These are phyloP conservation scores for Fusarium phyllophilum DNA, from an alignment of 2,329 filamentous ascomycete species.

Conservation along the genomic window DNA sequence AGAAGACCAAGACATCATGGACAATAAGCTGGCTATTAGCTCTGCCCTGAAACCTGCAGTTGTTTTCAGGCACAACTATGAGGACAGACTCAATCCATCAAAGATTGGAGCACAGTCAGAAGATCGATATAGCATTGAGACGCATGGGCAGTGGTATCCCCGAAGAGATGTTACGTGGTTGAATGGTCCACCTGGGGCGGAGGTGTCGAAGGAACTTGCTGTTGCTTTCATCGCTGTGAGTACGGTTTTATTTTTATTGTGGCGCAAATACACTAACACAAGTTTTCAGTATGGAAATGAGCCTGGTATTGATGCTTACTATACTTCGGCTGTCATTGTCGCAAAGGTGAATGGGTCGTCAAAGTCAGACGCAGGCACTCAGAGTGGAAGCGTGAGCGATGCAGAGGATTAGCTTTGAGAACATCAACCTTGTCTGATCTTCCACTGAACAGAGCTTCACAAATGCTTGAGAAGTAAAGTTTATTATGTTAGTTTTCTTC, in stretches of 20 bases:
- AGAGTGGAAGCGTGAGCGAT: neutral
- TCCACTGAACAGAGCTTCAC: rapidly evolving
- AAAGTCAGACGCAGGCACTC: rapidly evolving
- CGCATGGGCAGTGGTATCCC: neutral
- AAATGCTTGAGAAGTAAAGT: rapidly evolving
- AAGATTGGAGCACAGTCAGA: neutral
- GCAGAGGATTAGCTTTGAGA: neutral
- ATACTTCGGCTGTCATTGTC: constrained; percentile 18
- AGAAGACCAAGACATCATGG: neutral
- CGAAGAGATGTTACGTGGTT: constrained; percentile 11
- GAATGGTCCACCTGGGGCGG: neutral
- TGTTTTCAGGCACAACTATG: neutral
- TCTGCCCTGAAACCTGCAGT: neutral
- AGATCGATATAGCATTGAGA: neutral
- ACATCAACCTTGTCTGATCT: rapidly evolving
- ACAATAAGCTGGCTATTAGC: neutral
- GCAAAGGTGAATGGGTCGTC: neutral
- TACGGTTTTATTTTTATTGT: neutral
- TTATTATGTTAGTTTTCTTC: neutral
- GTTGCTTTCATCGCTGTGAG: constrained; percentile 1
- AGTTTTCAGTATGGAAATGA: constrained; percentile 2
- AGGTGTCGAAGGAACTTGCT: constrained; percentile 1
- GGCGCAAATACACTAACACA: neutral
- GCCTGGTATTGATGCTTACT: neutral
- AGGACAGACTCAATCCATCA: neutral